Evolutionary conservation across 176 grass and related monocot genomes (phyloP).

Genomic region (Paspalum vaginatum): DNA sequence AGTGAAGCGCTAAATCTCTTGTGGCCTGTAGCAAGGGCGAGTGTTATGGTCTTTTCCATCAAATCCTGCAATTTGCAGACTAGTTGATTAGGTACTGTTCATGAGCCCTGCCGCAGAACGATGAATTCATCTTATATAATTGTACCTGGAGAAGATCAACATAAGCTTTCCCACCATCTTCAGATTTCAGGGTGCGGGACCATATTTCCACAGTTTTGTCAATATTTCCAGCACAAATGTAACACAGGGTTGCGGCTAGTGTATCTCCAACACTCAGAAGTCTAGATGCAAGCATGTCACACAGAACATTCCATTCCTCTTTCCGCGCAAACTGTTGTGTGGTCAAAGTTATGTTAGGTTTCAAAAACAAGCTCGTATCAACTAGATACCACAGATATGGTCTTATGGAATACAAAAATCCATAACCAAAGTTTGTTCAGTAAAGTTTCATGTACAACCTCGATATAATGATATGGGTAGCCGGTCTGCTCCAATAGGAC

Average conservation of each 20-base stretch:
- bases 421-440: slow-evolving; percentile 4
- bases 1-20: slow-evolving; percentile 82
- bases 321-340: slow-evolving; percentile 75
- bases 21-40: slow-evolving; percentile 86
- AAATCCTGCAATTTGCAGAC: slow-evolving; percentile 74
- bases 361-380: slow-evolving; percentile 23
- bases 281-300: slow-evolving; percentile 81
- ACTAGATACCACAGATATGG: slow-evolving; percentile 11
- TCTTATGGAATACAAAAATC: too few relatives aligned
- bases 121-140: slow-evolving; percentile 31
- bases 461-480: background rate
- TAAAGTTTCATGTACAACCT: background rate
- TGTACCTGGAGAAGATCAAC: slow-evolving; percentile 98
- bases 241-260: slow-evolving; percentile 88
- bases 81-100: slow-evolving; percentile 31
- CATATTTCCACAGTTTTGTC: slow-evolving; percentile 99
- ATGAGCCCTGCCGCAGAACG: slow-evolving; percentile 17
- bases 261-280: slow-evolving; percentile 76
- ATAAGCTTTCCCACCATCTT: slow-evolving; percentile 78
- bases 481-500: too few relatives aligned
- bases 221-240: slow-evolving; percentile 97
- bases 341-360: slow-evolving; percentile 37
- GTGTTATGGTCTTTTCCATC: slow-evolving; percentile 98
- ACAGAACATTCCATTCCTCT: slow-evolving; percentile 91
- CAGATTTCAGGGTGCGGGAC: slow-evolving; percentile 82